Evolutionary conservation across 805 yeast species (phyloP), one percentile per base, ranked within the genome.

Genomic region (Candida nonsorbophila): DNA sequence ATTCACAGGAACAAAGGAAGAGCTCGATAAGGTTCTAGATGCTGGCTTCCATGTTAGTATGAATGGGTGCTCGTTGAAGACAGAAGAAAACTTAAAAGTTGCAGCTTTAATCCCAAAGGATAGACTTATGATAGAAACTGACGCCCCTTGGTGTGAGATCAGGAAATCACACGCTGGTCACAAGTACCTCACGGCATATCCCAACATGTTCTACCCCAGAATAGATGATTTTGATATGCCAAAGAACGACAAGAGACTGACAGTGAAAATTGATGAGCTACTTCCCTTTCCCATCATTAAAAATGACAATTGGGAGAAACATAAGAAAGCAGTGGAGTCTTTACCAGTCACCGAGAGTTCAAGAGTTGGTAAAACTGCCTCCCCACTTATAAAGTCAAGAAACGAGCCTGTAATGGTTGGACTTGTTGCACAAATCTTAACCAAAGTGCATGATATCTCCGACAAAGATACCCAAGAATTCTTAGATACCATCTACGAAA

Each of bases 71-170:
- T 87, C 97, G 2, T 68, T 92, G 41, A 83, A 81, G 47, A 76
- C 84, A 0, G 74, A 74, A 33, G 87, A 82, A 38, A 86, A 84
- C 47, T 56, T 87, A 9, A 66, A 68, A 16, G 86, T 79, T 14
- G 85, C 79, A 0, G 57, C 61, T 23, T 45, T 51, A 14, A 72
- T 92, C n/a, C 97, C 97, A 0, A 45, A 77, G 6, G 74, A 77
- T 4, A 71, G 67, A 44, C 53, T 92, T 24, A 56, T 90, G 69
- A 71, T 92, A 7, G 99, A 92, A 51, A 90, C 97, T 0, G 98
- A 92, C 57, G 87, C 97, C 3, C 98, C 99, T 1, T 92, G 98
- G 98, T 92, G 99, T 61, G 97, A 88, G 49, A 75, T 92, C 25
- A 68, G 94, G 34, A 83, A 75, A 41, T 70, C 92, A 7, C 95